Evolutionary conservation across 2,329 filamentous ascomycete genomes (phyloP), one percentile per base, ranked within the genome.

Genomic region (Talaromyces atroroseus): DNA sequence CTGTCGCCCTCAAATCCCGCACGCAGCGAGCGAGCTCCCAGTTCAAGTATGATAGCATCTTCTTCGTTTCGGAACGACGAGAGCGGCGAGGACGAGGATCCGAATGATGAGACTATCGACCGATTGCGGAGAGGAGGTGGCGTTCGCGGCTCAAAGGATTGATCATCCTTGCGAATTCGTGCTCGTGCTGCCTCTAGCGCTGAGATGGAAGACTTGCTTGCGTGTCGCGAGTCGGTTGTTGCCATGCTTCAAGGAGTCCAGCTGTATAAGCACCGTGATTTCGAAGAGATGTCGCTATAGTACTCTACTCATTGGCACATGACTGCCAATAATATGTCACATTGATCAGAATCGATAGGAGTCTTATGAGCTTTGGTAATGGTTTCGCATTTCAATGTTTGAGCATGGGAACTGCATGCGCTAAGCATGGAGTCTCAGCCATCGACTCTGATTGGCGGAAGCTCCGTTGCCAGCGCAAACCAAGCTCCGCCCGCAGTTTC

Each of bases 1-100:
- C 85, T 82, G 70, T 96, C 92, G 52, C 92, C 92, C 5, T 92
- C 89, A 68, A 96, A 94, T 0, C 94, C 94, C 10, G 88, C 86
- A 46, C 88, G 84, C 24, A 97, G 71, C 71, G 85, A 87, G 21
- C 92, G 83, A 10, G 89, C 82, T 1, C 91, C 92, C 36, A 97
- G 71, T 69, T 97, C 91, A 52, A 96, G 78, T 44, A 99, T 81
- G 5, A 96, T 74, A 6, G 87, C 79, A 63, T 96, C 94, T 66
- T 99, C 94, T 65, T 96, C 91, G 57, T 84, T 80, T 49, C 84
- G 82, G 60, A 81, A 83, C 23, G 76, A 77, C 32, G 76, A 76
- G 47, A 80, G 76, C 2, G 83, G 81, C 5, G 83, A 85, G 29
- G 80, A 81, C 61, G 80, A 82, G 47, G 56, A 58, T 52, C 79